phyloP scores from a whole-genome alignment of 2,329 filamentous ascomycete genomes.

The Fusarium setosum region DNA sequence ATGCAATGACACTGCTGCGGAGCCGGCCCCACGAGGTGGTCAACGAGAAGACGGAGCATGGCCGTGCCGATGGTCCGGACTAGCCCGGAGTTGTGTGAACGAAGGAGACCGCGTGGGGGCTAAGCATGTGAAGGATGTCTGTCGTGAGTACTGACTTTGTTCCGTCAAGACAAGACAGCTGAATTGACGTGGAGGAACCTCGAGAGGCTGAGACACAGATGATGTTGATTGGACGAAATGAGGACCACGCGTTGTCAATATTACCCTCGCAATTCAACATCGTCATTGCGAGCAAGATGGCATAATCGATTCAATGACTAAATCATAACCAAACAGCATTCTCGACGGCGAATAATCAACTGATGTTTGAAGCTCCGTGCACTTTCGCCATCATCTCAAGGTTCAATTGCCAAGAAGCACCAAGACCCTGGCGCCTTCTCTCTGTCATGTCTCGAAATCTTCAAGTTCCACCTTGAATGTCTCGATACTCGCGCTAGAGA shows the following conservation, averaged over 20 bases:
- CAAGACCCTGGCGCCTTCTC: neutral
- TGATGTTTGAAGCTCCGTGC: neutral
- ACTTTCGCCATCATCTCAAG: neutral
- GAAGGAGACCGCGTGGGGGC: neutral
- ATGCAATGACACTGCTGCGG: neutral
- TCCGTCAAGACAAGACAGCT: neutral
- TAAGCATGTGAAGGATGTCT: neutral
- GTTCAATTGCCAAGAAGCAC: neutral
- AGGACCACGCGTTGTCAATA: slow-evolving; percentile 11
- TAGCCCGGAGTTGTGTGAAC: slow-evolving; percentile 9
- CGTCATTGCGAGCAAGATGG: slow-evolving; percentile 32
- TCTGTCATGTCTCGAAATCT: slow-evolving; percentile 7
- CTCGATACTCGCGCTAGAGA: slow-evolving; percentile 1
- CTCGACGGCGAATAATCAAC: slow-evolving; percentile 3
- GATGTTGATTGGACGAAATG: slow-evolving; percentile 22
- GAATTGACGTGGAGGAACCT: neutral
- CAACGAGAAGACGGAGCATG: neutral
- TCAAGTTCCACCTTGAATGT: neutral
- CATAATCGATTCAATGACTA: slow-evolving; percentile 26
- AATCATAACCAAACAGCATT: slow-evolving; percentile 16
- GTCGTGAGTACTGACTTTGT: neutral
- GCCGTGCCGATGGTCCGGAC: slow-evolving; percentile 22
- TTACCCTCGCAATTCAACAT: slow-evolving; percentile 16
- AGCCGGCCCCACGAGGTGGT: slow-evolving; percentile 5
- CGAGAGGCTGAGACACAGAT: slow-evolving; percentile 7